Conservation (phyloP, 2,329 filamentous ascomycete species). For the Aspergillus sp. region DNA sequence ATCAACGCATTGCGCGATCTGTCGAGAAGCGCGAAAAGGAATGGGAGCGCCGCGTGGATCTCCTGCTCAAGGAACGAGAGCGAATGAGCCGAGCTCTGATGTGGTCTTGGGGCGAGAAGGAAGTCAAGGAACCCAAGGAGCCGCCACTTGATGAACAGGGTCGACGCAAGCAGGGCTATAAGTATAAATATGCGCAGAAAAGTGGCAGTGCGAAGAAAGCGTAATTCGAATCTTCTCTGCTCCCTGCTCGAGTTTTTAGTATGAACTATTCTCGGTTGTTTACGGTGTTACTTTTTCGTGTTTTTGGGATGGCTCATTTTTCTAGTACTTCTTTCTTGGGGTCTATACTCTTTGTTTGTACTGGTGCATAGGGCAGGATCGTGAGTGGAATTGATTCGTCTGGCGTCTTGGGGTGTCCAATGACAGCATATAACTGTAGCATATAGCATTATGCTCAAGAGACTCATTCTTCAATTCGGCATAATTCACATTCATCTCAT, state of each 20-base stretch:
- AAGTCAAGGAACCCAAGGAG: constrained; percentile 27
- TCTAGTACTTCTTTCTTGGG: neutral
- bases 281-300: neutral
- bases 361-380: neutral
- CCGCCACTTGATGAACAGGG: constrained; percentile 19
- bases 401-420: neutral
- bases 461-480: neutral
- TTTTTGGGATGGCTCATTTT: neutral
- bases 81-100: constrained; percentile 41
- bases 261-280: neutral
- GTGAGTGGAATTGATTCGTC: neutral
- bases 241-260: neutral
- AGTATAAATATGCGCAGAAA: constrained; percentile 35
- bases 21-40: constrained; percentile 44
- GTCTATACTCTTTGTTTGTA: neutral
- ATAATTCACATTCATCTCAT: neutral
- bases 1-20: constrained; percentile 40
- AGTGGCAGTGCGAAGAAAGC: neutral
- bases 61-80: constrained; percentile 42
- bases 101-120: constrained; percentile 43
- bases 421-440: neutral
- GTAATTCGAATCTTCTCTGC: neutral
- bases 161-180: constrained; percentile 33
- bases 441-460: neutral
- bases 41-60: constrained; percentile 42